phyloP scores from a whole-genome alignment of 345 rosid genomes.

The Linum lewisii region DNA sequence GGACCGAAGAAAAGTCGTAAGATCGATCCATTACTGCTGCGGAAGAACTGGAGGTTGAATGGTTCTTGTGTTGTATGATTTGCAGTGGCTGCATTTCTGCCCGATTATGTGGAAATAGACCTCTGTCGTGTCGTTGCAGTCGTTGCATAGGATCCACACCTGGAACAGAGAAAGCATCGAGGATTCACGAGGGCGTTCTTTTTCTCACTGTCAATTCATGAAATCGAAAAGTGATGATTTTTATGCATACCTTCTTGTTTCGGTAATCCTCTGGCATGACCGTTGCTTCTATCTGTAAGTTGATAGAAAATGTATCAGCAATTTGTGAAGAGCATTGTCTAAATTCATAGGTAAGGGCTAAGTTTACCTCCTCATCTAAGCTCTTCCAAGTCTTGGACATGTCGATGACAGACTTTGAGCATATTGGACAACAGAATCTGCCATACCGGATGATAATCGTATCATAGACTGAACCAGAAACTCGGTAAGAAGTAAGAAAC shows the following conservation, averaged over 20 bases:
- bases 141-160: constrained; percentile 98
- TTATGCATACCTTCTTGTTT: constrained; percentile 68
- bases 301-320: constrained; percentile 2
- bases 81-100: constrained; percentile 90
- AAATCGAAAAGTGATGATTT: not conserved
- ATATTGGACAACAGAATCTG: constrained; percentile 88
- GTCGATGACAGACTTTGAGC: constrained; percentile 81
- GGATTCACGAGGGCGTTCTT: too few species aligned
- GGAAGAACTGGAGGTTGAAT: constrained; percentile 83
- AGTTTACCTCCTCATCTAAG: constrained; percentile 94
- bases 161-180: constrained; percentile 15
- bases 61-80: constrained; percentile 80
- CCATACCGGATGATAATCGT: not conserved
- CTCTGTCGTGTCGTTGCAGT: constrained; percentile 94
- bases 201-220: not conserved
- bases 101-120: constrained; percentile 82
- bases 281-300: constrained; percentile 64
- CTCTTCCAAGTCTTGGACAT: constrained; percentile 88
- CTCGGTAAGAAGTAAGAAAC: constrained; percentile 2
- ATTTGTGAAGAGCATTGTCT: not conserved
- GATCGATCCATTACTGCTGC: constrained; percentile 10
- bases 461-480: not conserved
- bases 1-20: too few species aligned
- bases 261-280: constrained; percentile 87
- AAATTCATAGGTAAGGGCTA: too few species aligned